phyloP scores from a whole-genome alignment of 192 early-diverging fungal species.

The Podila verticillata region DNA sequence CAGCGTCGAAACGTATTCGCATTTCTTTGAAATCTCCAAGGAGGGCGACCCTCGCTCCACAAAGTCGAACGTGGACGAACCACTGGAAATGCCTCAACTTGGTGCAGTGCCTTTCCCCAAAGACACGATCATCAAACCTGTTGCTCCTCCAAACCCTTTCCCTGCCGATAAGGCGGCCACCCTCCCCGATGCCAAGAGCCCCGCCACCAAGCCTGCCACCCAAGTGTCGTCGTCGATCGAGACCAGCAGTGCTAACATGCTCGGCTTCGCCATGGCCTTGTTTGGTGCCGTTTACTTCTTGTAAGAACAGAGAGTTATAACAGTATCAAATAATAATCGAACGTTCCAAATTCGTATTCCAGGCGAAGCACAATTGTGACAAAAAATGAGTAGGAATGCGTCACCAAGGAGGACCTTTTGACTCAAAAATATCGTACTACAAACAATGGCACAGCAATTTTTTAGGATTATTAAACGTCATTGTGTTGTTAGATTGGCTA shows the following conservation, averaged over 20 bases:
- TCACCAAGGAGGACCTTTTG: no score
- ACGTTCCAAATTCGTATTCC: no score
- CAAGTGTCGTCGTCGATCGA: neutral
- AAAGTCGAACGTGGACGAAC: conserved; percentile 40
- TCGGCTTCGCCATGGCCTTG: conserved; percentile 38
- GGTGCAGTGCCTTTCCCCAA: conserved; percentile 2
- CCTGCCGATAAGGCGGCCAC: conserved; percentile 4
- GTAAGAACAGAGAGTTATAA: conserved; percentile 3
- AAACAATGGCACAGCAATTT: no score
- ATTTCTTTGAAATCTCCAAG: conserved; percentile 40
- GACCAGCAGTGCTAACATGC: conserved; percentile 18
- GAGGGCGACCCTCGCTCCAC: conserved; percentile 28
- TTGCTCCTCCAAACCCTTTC: conserved; percentile 26
- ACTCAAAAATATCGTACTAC: no score
- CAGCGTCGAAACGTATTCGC: conserved; percentile 33
- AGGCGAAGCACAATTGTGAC: no score
- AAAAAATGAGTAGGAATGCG: no score
- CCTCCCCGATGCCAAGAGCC: neutral
- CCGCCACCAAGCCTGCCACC: conserved; percentile 4
- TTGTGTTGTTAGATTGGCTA: no score
- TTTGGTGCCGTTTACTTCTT: conserved; percentile 43
- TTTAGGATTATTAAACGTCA: no score
- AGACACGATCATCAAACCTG: conserved; percentile 30
- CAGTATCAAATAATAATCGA: no score
- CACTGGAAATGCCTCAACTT: conserved; percentile 31